Base-by-base conservation (phyloP, 2,329 filamentous ascomycete genomes). In the Trichoderma breve region DNA sequence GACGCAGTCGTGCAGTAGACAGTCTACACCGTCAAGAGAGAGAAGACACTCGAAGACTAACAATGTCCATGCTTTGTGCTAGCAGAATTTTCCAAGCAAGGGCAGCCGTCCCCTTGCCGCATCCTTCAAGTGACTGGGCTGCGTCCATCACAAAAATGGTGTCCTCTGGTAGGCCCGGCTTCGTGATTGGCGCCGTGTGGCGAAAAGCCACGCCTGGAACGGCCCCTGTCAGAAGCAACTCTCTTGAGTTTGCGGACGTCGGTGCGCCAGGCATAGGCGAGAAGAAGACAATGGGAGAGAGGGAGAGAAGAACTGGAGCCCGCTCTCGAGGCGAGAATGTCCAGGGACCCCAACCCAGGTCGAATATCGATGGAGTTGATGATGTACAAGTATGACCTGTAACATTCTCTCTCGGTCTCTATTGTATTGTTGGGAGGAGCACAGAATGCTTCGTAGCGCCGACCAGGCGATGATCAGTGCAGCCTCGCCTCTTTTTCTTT, bases 171-270 rank as follows among this genome's bases (percentile, higher is more conserved):
- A 72, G 70, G 70, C 12, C 32, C 64, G 61, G 57, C 53, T 68
- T 32, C 55, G 18, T 62, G 64, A 63, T 72, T 68, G 70, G 70
- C 70, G 70, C 70, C 70, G 70, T 62, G 62, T 68, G 64, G 70
- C 57, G 26, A 65, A 67, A 66, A 58, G 34, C 47, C 34, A 39
- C 21, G 69, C 60, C 34, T 55, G 43, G 43, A 24, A 43, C 30
- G 32, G 53, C 66, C 66, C 57, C 57, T 36, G 57, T 62, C 57
- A 24, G 18, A 36, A 21, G 18, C 53, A n/a, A 24, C 5, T n/a
- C n/a, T 60, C 4, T 39, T 39, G 36, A 7, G n/a, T 14, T 18
- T 28, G 18, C 12, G 36, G 55, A 39, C 32, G 51, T 5, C 36
- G 66, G 66, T 32, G 57, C 66, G 47, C 28, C 43, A 26, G 66